Evolutionary conservation across 441 rosid species (phyloP).

Genomic region (Gossypium trilobum): DNA sequence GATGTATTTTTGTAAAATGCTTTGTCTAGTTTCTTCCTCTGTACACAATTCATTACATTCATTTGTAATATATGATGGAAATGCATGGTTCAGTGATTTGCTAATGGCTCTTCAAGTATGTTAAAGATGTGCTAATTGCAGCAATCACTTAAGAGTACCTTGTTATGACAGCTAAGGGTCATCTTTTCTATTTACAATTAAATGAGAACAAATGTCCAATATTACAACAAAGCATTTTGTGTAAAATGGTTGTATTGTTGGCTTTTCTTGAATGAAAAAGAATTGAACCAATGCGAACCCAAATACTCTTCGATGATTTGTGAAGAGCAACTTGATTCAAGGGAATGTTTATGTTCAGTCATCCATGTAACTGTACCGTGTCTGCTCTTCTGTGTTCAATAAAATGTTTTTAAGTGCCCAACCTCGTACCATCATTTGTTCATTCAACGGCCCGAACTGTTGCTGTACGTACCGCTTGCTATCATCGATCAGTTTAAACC

Average conservation of each 20-base stretch:
- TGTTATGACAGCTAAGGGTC: not conserved
- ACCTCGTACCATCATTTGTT: constrained; percentile 46
- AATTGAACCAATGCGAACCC: not conserved
- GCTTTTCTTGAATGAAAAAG: not conserved
- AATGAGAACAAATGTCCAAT: not conserved
- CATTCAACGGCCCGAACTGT: constrained; percentile 28
- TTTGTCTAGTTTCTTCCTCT: constrained; percentile 2
- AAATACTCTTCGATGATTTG: not conserved
- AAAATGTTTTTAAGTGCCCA: constrained; percentile 67
- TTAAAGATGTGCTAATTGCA: not conserved
- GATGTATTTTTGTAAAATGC: constrained; percentile 12
- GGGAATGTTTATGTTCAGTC: constrained; percentile 23
- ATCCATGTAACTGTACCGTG: constrained; percentile 49
- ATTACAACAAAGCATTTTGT: not conserved
- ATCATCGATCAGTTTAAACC: constrained; percentile 39
- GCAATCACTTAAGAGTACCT: not conserved
- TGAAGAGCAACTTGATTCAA: not conserved
- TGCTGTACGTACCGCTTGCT: constrained; percentile 31
- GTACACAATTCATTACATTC: constrained; percentile 16
- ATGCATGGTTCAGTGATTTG: not conserved
- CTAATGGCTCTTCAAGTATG: not conserved
- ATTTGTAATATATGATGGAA: constrained; percentile 11
- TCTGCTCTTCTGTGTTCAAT: constrained; percentile 50
- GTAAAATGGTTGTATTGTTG: not conserved
- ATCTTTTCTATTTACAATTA: not conserved